Evolutionary conservation across 768 basidiomycete genomes (phyloP).

Genomic region (Tylopilus balloui): DNA sequence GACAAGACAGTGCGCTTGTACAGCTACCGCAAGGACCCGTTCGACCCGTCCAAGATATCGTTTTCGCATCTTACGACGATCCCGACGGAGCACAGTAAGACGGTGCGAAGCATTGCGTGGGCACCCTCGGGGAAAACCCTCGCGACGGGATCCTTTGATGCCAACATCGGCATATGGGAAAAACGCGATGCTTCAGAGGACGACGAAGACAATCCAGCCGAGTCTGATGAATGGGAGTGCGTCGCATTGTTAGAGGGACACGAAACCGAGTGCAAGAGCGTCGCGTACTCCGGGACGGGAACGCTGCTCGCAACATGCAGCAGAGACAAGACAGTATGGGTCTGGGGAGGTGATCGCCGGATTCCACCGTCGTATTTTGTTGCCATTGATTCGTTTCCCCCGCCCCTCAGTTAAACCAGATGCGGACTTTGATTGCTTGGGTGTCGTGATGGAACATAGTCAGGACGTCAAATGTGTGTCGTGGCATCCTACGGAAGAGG

Average conservation of each 20-base stretch:
- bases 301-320: slow-evolving; percentile 89
- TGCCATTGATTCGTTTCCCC: background rate
- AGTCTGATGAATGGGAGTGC: slow-evolving; percentile 77
- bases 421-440: slow-evolving; percentile 90
- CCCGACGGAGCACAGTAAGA: slow-evolving; percentile 80
- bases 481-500: slow-evolving; percentile 97
- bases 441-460: slow-evolving; percentile 92
- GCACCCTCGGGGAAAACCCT: slow-evolving; percentile 81
- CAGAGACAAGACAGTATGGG: slow-evolving; percentile 97
- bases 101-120: slow-evolving; percentile 86
- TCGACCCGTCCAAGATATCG: slow-evolving; percentile 23
- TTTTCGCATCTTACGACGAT: slow-evolving; percentile 61
- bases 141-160: slow-evolving; percentile 92
- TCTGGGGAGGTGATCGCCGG: slow-evolving; percentile 82
- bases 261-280: slow-evolving; percentile 94
- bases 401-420: slow-evolving; percentile 76
- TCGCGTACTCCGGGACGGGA: slow-evolving; percentile 73
- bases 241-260: slow-evolving; percentile 86
- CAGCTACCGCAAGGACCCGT: slow-evolving; percentile 43
- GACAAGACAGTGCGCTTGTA: slow-evolving; percentile 92
- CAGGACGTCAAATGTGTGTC: slow-evolving; percentile 95
- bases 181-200: slow-evolving; percentile 46
- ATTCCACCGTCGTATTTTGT: background rate
- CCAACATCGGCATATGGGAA: slow-evolving; percentile 90
- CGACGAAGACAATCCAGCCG: slow-evolving; percentile 30